These are phyloP conservation scores for Colletotrichum lentis DNA, from an alignment of 2,329 filamentous ascomycete species.

Conservation along the genomic window DNA sequence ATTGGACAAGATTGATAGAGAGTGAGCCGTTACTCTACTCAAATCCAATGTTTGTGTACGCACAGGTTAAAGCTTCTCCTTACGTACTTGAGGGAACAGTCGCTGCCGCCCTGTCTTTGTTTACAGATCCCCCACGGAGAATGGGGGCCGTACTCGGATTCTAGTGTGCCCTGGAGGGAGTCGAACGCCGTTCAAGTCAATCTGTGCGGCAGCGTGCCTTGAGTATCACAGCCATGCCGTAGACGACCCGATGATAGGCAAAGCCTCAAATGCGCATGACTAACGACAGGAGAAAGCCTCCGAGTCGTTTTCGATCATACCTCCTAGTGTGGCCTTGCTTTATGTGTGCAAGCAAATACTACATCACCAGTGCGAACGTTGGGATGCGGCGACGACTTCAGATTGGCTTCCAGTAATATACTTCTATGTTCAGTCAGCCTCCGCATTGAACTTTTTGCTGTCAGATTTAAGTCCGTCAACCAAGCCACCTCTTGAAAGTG, in stretches of 20 bases:
- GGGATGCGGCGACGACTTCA: neutral
- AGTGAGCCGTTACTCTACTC: neutral
- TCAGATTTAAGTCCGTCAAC: too few species aligned
- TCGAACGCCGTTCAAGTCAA: neutral
- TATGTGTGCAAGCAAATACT: neutral
- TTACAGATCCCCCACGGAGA: too few species aligned
- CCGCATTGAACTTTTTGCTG: neutral
- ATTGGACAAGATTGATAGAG: neutral
- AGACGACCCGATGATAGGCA: neutral
- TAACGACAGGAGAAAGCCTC: too few species aligned
- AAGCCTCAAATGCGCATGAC: too few species aligned
- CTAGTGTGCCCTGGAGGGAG: too few species aligned
- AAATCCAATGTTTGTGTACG: neutral
- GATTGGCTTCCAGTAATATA: neutral
- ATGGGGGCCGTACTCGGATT: too few species aligned
- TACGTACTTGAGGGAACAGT: neutral
- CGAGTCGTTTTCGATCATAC: too few species aligned
- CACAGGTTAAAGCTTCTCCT: neutral
- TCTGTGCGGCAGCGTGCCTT: neutral
- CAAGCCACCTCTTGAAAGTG: neutral
- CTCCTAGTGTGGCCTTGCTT: neutral
- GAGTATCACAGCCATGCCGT: neutral
- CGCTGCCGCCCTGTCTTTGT: neutral
- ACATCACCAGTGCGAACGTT: neutral
- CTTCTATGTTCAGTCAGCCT: too few species aligned